Percentiles rank a stretch among this genome's conserved stretches.
Conservation (phyloP, 345 rosid genomes). For the Linum trigynum region DNA sequence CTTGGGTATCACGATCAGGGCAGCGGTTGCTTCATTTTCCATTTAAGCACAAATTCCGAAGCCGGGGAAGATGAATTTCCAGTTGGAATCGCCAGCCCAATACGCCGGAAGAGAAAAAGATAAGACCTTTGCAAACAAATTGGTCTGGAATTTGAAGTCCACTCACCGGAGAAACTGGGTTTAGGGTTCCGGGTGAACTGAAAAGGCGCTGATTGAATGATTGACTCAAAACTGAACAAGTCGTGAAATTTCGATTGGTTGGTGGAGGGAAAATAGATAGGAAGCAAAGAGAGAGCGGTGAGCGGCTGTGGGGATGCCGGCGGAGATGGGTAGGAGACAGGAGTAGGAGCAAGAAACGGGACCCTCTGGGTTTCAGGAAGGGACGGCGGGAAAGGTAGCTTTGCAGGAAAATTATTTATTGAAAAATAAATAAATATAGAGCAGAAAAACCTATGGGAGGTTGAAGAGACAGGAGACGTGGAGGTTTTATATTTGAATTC, state of each 20-base stretch:
- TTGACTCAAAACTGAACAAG: too few species aligned
- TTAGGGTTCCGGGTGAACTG: too few species aligned
- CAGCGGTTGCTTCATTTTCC: background rate
- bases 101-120: too few species aligned
- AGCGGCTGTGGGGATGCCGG: background rate
- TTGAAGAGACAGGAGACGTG: background rate
- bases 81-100: too few species aligned
- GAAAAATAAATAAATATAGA: background rate
- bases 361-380: background rate
- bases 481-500: background rate
- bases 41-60: too few species aligned
- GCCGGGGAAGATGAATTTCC: too few species aligned
- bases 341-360: background rate
- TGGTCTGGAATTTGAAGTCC: too few species aligned
- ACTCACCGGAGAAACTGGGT: too few species aligned
- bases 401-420: background rate
- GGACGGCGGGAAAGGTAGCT: background rate
- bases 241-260: too few species aligned
- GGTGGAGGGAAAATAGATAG: background rate
- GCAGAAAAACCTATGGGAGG: background rate
- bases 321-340: background rate
- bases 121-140: too few species aligned
- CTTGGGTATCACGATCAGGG: background rate
- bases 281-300: background rate
- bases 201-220: too few species aligned